A percentile compares a stretch with the other conserved stretches of the same genome.
Conservation (phyloP, 179 eudicot genomes). For the Silene coronaria region DNA sequence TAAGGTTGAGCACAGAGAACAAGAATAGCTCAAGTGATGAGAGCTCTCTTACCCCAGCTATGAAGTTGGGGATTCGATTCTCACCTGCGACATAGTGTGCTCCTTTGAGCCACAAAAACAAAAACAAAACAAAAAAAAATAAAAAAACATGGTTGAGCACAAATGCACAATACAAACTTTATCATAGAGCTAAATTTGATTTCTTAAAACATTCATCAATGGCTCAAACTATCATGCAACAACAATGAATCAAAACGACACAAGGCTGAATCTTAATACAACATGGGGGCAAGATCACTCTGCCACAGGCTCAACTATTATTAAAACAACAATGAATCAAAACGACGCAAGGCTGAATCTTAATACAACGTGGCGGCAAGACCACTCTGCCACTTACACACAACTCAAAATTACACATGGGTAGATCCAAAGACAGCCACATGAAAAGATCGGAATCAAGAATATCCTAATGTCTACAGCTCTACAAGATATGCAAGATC, state of each 20-base stretch:
- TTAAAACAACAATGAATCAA: not conserved
- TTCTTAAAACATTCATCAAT: not conserved
- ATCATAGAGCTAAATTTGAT: not conserved
- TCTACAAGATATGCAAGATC: conserved; percentile 16
- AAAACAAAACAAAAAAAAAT: no score
- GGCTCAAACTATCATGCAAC: not conserved
- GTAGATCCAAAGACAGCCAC: conserved; percentile 3
- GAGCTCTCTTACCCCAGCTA: no score
- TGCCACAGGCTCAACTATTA: not conserved
- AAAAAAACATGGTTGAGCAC: no score
- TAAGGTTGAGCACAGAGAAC: no score
- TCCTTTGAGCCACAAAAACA: no score
- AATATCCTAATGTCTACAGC: conserved; percentile 13
- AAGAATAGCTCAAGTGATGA: no score
- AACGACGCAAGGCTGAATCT: no score
- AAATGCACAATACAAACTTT: no score
- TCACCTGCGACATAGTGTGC: no score
- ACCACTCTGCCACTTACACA: not conserved
- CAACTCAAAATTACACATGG: conserved; percentile 17
- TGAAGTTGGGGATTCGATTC: no score
- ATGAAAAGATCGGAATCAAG: not conserved
- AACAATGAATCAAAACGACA: not conserved
- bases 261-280: not conserved
- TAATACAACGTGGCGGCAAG: not conserved
- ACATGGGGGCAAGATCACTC: not conserved